Evolutionary conservation across 495 filamentous ascomycete species (phyloP).

Genomic region (Aspergillus incahuasiensis): DNA sequence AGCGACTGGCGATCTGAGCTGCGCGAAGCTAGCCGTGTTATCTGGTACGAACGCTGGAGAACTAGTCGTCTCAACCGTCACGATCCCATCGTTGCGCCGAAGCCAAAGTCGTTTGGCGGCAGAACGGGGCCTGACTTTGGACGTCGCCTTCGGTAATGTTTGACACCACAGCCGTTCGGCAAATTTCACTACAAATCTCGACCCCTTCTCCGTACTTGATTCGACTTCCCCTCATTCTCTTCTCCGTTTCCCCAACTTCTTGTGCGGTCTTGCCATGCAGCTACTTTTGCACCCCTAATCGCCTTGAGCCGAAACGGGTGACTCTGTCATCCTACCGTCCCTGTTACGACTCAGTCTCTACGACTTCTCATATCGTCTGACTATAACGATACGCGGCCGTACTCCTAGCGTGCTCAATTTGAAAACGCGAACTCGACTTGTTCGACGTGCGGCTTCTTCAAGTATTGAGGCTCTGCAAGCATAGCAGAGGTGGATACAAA

Average conservation of each 20-base stretch:
- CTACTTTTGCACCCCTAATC: not conserved
- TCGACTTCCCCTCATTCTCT: not conserved
- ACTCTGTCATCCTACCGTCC: not conserved
- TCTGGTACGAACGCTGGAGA: slow-evolving; percentile 97
- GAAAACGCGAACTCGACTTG: not conserved
- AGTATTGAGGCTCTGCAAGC: not conserved
- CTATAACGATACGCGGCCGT: not conserved
- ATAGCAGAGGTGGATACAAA: not conserved
- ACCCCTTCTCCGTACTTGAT: not conserved
- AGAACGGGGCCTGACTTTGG: slow-evolving; percentile 32
- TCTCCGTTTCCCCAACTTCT: not conserved
- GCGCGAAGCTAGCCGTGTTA: slow-evolving; percentile 83
- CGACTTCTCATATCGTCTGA: not conserved
- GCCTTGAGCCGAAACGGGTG: not conserved
- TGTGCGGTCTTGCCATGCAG: not conserved
- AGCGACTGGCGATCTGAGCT: slow-evolving; percentile 88
- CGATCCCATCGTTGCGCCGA: slow-evolving; percentile 13
- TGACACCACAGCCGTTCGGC: not conserved
- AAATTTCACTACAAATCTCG: not conserved
- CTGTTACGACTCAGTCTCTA: not conserved
- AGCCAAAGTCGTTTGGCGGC: slow-evolving; percentile 28
- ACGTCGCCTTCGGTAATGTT: slow-evolving; percentile 30
- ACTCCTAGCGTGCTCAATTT: not conserved
- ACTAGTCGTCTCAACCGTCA: slow-evolving; percentile 60
- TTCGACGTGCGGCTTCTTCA: not conserved